Evolutionary conservation across 495 filamentous ascomycete species (phyloP), one percentile per base, ranked within the genome.

Genomic region (Penicillium goetzii): DNA sequence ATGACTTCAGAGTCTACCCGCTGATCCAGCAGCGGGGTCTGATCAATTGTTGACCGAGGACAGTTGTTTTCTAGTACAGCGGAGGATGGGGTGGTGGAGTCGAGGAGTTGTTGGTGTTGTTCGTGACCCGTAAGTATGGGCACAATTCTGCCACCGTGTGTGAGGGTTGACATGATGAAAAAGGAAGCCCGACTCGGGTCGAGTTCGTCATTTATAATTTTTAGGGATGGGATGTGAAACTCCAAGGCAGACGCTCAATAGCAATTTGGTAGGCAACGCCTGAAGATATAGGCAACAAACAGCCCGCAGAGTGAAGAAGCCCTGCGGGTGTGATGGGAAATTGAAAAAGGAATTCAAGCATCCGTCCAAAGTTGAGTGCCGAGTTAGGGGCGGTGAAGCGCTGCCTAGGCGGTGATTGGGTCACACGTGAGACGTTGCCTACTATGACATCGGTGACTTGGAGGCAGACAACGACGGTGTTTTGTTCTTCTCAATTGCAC

Each of bases 71-170:
- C 50, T 62, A 65, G 52, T 41, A 60, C 19, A 56, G 50, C 54
- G 50, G 60, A 60, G 30, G 68, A 50, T 19, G 72, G 56, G 40
- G 70, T 59, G 47, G 65, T 62, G 57, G 65, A 59, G 61, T 72
- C 61, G 59, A 43, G 41, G 26, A 51, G 43, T 33, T 50, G 52
- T 41, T 56, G 56, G 32, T 67, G 67, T 60, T 71, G 68, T 60
- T 71, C 67, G 65, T 65, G 72, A 34, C 74, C 69, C 60, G 67
- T 61, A 65, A 82, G 70, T 75, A 82, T 76, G 64, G 80, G 80
- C 71, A 82, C 78, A 61, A 82, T 81, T 76, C 80, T 81, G 76
- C 71, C 76, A 75, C 74, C 76, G 69, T 79, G 76, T 54, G 68
- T 70, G 65, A 74, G 60, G 55, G 75, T 68, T 62, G 80, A 72